Conservation (phyloP, 1,284 basidiomycete genomes). For the Golubevia sp. region DNA sequence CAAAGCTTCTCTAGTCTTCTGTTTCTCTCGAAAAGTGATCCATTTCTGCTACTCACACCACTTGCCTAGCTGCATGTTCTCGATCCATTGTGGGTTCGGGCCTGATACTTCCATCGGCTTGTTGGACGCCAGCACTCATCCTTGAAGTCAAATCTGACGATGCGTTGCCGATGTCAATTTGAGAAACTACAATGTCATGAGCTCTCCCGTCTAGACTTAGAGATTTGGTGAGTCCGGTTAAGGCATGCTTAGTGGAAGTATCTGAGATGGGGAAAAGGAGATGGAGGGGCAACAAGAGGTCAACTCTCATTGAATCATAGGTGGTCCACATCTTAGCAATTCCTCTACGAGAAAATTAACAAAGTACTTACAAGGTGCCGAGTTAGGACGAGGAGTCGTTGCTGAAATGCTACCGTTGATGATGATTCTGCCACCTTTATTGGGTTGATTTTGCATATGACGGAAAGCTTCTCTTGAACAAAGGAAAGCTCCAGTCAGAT, state of each 20-base stretch:
- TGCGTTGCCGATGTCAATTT: slow-evolving; percentile 45
- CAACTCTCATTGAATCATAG: too few species aligned
- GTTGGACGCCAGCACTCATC: slow-evolving; percentile 16
- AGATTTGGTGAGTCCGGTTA: slow-evolving; percentile 37
- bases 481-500: slow-evolving; percentile 35
- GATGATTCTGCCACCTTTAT: slow-evolving; percentile 38
- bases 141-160: slow-evolving; percentile 36
- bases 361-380: slow-evolving; percentile 11
- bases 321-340: too few species aligned
- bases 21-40: too few species aligned
- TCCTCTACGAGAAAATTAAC: background rate
- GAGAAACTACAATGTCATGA: slow-evolving; percentile 35
- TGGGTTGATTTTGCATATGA: slow-evolving; percentile 29
- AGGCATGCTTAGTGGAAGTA: slow-evolving; percentile 42
- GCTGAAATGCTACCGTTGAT: slow-evolving; percentile 44
- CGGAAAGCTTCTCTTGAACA: slow-evolving; percentile 41
- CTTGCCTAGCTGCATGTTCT: slow-evolving; percentile 16
- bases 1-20: too few species aligned
- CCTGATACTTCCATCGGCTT: slow-evolving; percentile 31
- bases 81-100: slow-evolving; percentile 36
- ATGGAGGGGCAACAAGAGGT: background rate
- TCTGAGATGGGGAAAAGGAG: slow-evolving; percentile 3
- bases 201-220: slow-evolving; percentile 35
- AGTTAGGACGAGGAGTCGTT: slow-evolving; percentile 27
- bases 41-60: too few species aligned